These are phyloP conservation scores for Ziziphus jujuba DNA, from an alignment of 306 rosid species.

Conservation along the genomic window DNA sequence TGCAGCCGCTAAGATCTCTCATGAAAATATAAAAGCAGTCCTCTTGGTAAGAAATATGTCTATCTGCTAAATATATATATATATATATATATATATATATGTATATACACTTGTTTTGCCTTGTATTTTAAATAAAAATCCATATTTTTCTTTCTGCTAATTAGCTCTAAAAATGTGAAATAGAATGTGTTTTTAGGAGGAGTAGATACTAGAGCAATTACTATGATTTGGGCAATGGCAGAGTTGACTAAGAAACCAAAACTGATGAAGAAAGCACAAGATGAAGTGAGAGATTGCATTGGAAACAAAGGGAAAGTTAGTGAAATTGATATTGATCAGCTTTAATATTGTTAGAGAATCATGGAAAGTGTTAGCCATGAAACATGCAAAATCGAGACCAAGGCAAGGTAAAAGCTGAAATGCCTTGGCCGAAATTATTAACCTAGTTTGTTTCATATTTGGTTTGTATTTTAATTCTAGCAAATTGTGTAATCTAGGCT, in stretches of 20 bases:
- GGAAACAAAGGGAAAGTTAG: conserved; percentile 17
- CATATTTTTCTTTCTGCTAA: neutral
- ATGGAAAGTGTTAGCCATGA: too few relatives aligned
- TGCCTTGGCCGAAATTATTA: too few relatives aligned
- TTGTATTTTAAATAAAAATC: neutral
- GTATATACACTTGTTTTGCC: neutral
- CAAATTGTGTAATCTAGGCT: too few relatives aligned
- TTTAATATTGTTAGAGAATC: too few relatives aligned
- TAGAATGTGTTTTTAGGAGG: conserved; percentile 16
- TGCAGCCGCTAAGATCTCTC: neutral
- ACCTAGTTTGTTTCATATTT: too few relatives aligned
- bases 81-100: too few relatives aligned
- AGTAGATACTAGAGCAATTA: neutral
- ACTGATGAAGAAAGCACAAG: conserved; percentile 17
- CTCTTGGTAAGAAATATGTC: conserved; percentile 23
- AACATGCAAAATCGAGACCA: too few relatives aligned
- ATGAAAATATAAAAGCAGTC: conserved; percentile 38
- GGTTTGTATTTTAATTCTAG: too few relatives aligned
- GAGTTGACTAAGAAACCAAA: conserved; percentile 12
- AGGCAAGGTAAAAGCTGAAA: too few relatives aligned
- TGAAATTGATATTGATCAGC: conserved; percentile 6
- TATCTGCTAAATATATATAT: too few relatives aligned
- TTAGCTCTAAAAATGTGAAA: conserved; percentile 8
- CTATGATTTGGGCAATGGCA: conserved; percentile 23
- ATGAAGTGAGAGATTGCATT: conserved; percentile 12